Evolutionary conservation across 345 rosid species (phyloP).

Genomic region (Pseudoturritis turrita): DNA sequence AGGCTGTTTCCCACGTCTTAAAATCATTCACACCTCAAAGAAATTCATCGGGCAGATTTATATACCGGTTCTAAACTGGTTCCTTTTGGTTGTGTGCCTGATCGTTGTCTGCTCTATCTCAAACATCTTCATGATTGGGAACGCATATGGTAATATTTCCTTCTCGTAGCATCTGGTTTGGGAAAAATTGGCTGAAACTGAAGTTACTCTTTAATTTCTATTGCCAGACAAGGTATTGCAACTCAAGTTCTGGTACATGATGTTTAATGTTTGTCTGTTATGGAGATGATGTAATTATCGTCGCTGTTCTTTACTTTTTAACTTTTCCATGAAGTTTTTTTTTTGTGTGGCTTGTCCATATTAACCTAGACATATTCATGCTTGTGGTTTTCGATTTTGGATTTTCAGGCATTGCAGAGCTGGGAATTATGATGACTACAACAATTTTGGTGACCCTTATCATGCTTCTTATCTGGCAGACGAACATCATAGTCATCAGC

Average conservation of each 20-base stretch:
- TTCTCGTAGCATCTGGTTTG: conserved; percentile 13
- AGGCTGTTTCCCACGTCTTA: conserved; percentile 97
- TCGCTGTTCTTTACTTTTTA: not conserved
- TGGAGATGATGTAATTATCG: not conserved
- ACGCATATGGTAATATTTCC: conserved; percentile 82
- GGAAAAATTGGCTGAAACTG: not conserved
- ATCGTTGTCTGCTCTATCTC: conserved; percentile 74
- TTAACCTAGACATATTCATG: not conserved
- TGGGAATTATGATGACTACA: conserved; percentile 98
- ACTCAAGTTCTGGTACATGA: not conserved
- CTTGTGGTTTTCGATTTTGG: conserved; percentile 24
- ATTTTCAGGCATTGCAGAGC: conserved; percentile 83
- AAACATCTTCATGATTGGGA: conserved; percentile 83
- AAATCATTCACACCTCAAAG: conserved; percentile 95
- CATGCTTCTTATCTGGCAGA: conserved; percentile 99
- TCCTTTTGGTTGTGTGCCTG: conserved; percentile 76
- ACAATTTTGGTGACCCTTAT: conserved; percentile 83
- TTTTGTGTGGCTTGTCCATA: not conserved
- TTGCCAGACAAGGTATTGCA: not conserved
- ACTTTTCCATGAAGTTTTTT: not conserved
- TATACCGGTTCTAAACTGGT: conserved; percentile 98
- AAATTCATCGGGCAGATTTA: conserved; percentile 98
- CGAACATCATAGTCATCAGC: conserved; percentile 73
- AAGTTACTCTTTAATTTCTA: not conserved
- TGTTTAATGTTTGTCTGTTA: not conserved